phyloP scores from a whole-genome alignment of 805 yeast genomes.

The Metschnikowia lunata region DNA sequence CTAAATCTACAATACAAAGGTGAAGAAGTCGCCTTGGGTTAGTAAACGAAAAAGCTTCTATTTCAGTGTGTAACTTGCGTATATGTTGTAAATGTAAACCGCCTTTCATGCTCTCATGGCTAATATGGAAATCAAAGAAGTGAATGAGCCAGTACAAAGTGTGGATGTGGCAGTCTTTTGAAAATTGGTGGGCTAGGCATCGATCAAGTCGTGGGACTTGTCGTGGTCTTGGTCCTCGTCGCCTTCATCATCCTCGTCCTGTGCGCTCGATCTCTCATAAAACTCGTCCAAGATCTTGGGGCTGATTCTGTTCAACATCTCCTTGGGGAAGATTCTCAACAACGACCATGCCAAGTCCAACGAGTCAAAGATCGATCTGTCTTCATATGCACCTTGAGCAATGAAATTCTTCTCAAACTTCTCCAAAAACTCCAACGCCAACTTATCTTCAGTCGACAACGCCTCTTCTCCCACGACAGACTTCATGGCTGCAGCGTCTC shows the following conservation, averaged over 20 bases:
- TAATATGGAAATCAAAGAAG: too few species aligned
- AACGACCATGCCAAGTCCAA: slow-evolving; percentile 98
- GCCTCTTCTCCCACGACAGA: slow-evolving; percentile 99
- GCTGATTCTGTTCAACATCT: slow-evolving; percentile 95
- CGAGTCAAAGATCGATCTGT: slow-evolving; percentile 90
- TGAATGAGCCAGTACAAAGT: too few species aligned
- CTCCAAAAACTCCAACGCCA: slow-evolving; percentile 95
- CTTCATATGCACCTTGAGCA: slow-evolving; percentile 94
- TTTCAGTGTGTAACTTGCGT: too few species aligned
- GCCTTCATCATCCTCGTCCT: slow-evolving; percentile 50
- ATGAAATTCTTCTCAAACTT: slow-evolving; percentile 96
- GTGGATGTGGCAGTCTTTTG: not conserved
- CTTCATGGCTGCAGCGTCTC: slow-evolving; percentile 99
- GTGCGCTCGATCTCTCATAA: slow-evolving; percentile 83
- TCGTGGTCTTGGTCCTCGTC: slow-evolving; percentile 35
- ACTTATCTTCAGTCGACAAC: slow-evolving; percentile 92
- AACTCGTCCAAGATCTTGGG: slow-evolving; percentile 95
- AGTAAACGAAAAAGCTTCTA: too few species aligned
- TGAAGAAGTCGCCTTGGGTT: too few species aligned
- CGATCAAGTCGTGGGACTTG: slow-evolving; percentile 41
- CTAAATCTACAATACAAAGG: too few species aligned
- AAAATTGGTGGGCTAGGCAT: slow-evolving; percentile 27
- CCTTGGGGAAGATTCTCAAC: slow-evolving; percentile 98
- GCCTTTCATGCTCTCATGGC: too few species aligned
- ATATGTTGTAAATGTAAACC: too few species aligned